These are phyloP conservation scores for Galeopsis tetrahit DNA, from an alignment of 257 asterid genomes.

Conservation along the genomic window DNA sequence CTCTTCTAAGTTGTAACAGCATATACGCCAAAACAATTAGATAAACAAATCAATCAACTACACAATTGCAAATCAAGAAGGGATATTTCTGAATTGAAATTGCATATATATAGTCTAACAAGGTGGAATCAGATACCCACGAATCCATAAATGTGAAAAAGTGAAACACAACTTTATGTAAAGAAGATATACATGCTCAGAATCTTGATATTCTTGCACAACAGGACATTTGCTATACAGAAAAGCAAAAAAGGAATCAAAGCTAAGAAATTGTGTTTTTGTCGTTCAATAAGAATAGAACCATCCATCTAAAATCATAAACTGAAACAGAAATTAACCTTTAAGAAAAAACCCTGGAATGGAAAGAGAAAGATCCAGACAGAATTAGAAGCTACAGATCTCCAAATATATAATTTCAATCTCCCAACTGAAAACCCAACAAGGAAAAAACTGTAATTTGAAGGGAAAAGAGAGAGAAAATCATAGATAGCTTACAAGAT, in stretches of 20 bases:
- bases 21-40: slow-evolving; percentile 11
- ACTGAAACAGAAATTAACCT: slow-evolving; percentile 4
- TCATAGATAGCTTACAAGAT: slow-evolving; percentile 33
- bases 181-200: slow-evolving; percentile 4
- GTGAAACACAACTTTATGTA: slow-evolving; percentile 17
- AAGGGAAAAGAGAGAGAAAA: slow-evolving; percentile 1
- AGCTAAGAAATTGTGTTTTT: slow-evolving; percentile 4
- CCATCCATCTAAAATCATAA: slow-evolving; percentile 3
- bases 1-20: slow-evolving; percentile 9
- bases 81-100: not conserved
- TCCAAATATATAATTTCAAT: slow-evolving; percentile 1
- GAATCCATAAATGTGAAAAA: not conserved
- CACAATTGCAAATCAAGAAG: slow-evolving; percentile 11
- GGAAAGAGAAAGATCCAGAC: slow-evolving; percentile 23
- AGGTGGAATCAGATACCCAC: slow-evolving; percentile 20
- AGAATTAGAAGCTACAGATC: slow-evolving; percentile 24
- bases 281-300: not conserved
- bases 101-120: not conserved
- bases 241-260: not conserved
- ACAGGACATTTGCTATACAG: not conserved
- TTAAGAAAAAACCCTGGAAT: not conserved
- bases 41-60: slow-evolving; percentile 8
- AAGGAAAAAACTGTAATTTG: not conserved
- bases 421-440: not conserved
- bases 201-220: slow-evolving; percentile 21